Evolutionary conservation across 345 rosid species (phyloP), one percentile per base, ranked within the genome.

Genomic region (Ricinus communis): DNA sequence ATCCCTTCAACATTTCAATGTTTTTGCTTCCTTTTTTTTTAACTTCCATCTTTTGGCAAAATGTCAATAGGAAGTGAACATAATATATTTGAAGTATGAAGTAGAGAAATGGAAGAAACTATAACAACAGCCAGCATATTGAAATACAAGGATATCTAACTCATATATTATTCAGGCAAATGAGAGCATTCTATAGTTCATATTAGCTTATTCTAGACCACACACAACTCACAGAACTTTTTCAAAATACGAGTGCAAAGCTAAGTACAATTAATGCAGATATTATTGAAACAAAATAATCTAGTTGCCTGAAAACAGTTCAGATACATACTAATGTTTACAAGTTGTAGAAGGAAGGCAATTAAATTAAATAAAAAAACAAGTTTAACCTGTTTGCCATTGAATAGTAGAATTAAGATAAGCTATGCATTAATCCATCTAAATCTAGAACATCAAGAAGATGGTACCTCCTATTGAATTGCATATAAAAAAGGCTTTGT

Each of bases 401-500:
- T 47, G 24, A 53, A 36, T 53, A 33, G 49, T 22, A 40, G 33
- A 8, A 63, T 45, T 36, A 67, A n/a, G n/a, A 66, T 31, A 21
- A 31, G 8, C 31, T 16, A 49, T n/a, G 53, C 53, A 55, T 0
- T n/a, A 19, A 50, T 3, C 14, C 4, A 22, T 24, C 50, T 5
- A 19, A 64, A 56, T 24, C 22, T 28, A 68, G 4, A 38, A 66
- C 22, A 45, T 22, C 51, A 12, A 52, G 60, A 60, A 70, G 33
- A 62, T 40, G 59, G 49, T 75, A 91, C 98, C 97, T 88, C 96
- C 98, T 5, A 91, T 90, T 52, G 98, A 94, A 82, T 94, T 91
- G 85, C 97, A 94, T 55, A 88, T 85, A 33, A 90, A 87, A 81
- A 90, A 90, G 62, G 95, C 96, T 79, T 83, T 73, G 66, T 94